A percentile compares a stretch with the other conserved stretches of the same genome.
phyloP scores from a whole-genome alignment of 2,329 filamentous ascomycete species.

The Microdochium bolleyi region DNA sequence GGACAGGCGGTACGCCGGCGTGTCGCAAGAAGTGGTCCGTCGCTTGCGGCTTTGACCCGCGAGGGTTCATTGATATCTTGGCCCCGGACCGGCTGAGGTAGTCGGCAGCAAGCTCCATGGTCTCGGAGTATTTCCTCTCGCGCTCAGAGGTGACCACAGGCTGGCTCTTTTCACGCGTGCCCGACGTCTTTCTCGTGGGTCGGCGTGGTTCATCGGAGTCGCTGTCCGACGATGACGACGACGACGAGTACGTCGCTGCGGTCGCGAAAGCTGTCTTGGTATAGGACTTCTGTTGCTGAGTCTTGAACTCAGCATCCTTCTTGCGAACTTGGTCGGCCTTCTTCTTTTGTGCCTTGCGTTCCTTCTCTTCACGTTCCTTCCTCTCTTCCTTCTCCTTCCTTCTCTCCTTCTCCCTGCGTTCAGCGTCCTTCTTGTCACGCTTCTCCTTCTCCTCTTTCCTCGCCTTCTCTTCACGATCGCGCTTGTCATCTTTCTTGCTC shows the following conservation, averaged over 20 bases:
- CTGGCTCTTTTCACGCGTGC: conserved; percentile 1
- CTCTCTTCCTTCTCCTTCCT: conserved; percentile 23
- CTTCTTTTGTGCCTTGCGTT: conserved; percentile 12
- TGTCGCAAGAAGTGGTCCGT: conserved; percentile 7
- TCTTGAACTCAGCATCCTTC: conserved; percentile 18
- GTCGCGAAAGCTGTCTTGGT: conserved; percentile 2
- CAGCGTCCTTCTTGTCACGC: conserved; percentile 18
- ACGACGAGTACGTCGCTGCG: conserved; percentile 3
- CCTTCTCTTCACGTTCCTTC: conserved; percentile 7
- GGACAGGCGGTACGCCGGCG: conserved; percentile 9
- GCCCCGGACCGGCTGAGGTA: conserved; percentile 18
- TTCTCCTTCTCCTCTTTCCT: conserved; percentile 24
- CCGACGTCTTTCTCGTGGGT: conserved; percentile 18
- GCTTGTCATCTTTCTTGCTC: conserved; percentile 29
- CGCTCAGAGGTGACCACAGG: conserved; percentile 7
- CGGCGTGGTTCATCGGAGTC: not conserved
- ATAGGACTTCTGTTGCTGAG: conserved; percentile 1
- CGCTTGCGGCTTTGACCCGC: conserved; percentile 15
- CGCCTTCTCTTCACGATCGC: conserved; percentile 29
- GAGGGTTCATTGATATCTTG: conserved; percentile 7
- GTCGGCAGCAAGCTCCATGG: conserved; percentile 14
- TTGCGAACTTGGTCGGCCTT: conserved; percentile 19
- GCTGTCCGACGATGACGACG: conserved; percentile 3
- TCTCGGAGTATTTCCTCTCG: conserved; percentile 16
- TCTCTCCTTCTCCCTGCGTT: conserved; percentile 17